Evolutionary conservation across 1,284 basidiomycete genomes (phyloP).

Genomic region (Sanghuangporus sanghuang): DNA sequence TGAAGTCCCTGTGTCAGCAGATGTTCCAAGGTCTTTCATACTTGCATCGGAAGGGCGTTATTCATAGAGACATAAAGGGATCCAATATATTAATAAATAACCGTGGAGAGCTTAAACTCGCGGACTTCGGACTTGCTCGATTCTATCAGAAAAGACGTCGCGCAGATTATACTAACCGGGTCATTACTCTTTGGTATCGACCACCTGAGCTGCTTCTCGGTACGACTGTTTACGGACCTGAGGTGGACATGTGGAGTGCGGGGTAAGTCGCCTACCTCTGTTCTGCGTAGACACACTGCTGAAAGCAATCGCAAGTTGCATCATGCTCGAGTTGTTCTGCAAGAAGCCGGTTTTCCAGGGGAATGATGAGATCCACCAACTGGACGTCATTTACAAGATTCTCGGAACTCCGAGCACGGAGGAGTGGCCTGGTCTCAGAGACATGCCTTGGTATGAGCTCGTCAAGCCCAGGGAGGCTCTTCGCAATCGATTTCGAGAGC

Average conservation of each 20-base stretch:
- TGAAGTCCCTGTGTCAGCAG: conserved; percentile 93
- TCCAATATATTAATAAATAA: conserved; percentile 97
- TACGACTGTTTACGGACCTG: conserved; percentile 93
- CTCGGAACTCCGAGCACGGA: conserved; percentile 86
- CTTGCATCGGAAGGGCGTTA: conserved; percentile 90
- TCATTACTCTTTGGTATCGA: conserved; percentile 99
- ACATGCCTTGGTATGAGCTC: conserved; percentile 98
- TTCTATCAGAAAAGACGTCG: conserved; percentile 89
- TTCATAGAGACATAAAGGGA: conserved; percentile 98
- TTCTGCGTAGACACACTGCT: conserved; percentile 7
- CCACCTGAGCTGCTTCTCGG: conserved; percentile 95
- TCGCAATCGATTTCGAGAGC: conserved; percentile 68
- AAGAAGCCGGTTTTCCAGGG: conserved; percentile 96
- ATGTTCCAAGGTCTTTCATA: conserved; percentile 93
- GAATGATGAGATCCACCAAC: conserved; percentile 94
- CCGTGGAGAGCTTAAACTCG: conserved; percentile 90
- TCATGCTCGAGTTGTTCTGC: conserved; percentile 96
- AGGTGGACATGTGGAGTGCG: conserved; percentile 99
- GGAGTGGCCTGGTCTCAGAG: conserved; percentile 78
- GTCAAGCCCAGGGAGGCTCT: conserved; percentile 80
- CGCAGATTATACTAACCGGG: conserved; percentile 96
- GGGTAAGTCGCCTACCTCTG: conserved; percentile 53
- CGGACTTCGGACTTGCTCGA: conserved; percentile 96
- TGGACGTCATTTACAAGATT: conserved; percentile 87
- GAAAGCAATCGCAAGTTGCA: conserved; percentile 60